Percentiles rank a stretch among this genome's conserved stretches.
phyloP scores from a whole-genome alignment of 2,329 filamentous ascomycete species.

The Fusarium sp. region DNA sequence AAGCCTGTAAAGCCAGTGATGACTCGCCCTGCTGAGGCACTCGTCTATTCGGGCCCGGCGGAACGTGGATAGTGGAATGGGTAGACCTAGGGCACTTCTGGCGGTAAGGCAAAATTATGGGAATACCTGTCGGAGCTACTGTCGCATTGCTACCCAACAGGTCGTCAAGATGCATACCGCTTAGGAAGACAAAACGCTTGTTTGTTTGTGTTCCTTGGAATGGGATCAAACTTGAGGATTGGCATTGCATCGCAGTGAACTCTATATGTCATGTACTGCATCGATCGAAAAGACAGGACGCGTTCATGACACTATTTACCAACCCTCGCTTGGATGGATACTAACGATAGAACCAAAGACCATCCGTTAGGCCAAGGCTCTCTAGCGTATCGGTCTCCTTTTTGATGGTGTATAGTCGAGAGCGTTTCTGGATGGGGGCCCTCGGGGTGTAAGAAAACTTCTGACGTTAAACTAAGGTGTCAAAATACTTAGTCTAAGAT shows the following conservation, averaged over 20 bases:
- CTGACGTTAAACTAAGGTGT: too few relatives aligned
- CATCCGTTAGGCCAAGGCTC: constrained; percentile 22
- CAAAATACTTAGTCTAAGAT: too few relatives aligned
- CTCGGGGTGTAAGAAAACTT: too few relatives aligned
- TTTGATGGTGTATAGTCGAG: constrained; percentile 16
- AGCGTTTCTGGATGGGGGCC: background rate
- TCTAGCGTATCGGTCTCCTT: constrained; percentile 6
- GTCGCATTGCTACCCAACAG: constrained; percentile 45
- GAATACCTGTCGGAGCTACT: constrained; percentile 35
- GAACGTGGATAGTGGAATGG: constrained; percentile 29
- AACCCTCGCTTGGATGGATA: constrained; percentile 13
- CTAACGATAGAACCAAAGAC: background rate
- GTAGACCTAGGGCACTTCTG: constrained; percentile 24
- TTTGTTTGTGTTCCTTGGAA: constrained; percentile 24
- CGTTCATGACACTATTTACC: constrained; percentile 1
- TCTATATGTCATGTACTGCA: background rate
- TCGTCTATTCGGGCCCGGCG: constrained; percentile 25
- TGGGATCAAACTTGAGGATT: background rate
- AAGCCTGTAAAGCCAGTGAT: constrained; percentile 37
- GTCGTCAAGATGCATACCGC: constrained; percentile 29
- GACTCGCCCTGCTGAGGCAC: constrained; percentile 31
- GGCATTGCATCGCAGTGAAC: background rate
- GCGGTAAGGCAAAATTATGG: constrained; percentile 33
- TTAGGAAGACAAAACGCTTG: constrained; percentile 4
- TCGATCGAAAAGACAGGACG: background rate